phyloP scores from a whole-genome alignment of 495 filamentous ascomycete genomes.

The Astrothelium subdiscretum region DNA sequence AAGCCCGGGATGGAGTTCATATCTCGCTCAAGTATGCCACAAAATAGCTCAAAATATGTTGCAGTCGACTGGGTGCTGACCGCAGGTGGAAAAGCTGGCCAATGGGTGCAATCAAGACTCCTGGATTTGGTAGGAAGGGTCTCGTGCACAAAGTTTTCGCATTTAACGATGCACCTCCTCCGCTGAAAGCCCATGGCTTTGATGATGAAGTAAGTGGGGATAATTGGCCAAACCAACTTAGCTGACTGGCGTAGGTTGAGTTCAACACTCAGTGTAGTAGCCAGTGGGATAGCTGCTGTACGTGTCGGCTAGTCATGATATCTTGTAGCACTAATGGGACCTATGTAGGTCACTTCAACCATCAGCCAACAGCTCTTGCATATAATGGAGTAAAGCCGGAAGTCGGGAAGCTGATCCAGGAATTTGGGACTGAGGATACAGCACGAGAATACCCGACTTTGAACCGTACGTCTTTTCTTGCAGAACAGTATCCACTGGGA shows the following conservation, averaged over 20 bases:
- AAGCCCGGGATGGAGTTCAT: slow-evolving; percentile 42
- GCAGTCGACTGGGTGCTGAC: background rate
- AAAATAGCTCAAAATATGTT: background rate
- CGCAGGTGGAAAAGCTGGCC: slow-evolving; percentile 22
- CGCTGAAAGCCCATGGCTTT: slow-evolving; percentile 22
- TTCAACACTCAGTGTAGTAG: slow-evolving; percentile 17
- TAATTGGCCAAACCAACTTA: background rate
- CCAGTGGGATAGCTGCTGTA: slow-evolving; percentile 26
- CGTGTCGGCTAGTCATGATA: background rate
- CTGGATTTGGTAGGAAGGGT: slow-evolving; percentile 39
- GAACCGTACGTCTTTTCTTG: slow-evolving; percentile 12
- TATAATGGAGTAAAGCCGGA: slow-evolving; percentile 40
- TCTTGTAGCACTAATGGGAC: background rate
- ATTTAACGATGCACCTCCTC: slow-evolving; percentile 26
- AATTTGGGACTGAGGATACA: slow-evolving; percentile 15
- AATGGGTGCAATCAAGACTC: slow-evolving; percentile 36
- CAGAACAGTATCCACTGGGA: background rate
- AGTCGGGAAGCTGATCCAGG: slow-evolving; percentile 16
- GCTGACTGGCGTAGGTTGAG: slow-evolving; percentile 3
- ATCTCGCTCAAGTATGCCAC: slow-evolving; percentile 46
- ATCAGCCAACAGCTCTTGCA: slow-evolving; percentile 33
- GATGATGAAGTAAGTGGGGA: slow-evolving; percentile 26
- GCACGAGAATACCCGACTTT: slow-evolving; percentile 22
- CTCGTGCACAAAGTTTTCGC: slow-evolving; percentile 40
- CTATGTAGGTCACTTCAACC: slow-evolving; percentile 28